Conservation (phyloP, 129 eudicot species). For the Artemisia annua region DNA sequence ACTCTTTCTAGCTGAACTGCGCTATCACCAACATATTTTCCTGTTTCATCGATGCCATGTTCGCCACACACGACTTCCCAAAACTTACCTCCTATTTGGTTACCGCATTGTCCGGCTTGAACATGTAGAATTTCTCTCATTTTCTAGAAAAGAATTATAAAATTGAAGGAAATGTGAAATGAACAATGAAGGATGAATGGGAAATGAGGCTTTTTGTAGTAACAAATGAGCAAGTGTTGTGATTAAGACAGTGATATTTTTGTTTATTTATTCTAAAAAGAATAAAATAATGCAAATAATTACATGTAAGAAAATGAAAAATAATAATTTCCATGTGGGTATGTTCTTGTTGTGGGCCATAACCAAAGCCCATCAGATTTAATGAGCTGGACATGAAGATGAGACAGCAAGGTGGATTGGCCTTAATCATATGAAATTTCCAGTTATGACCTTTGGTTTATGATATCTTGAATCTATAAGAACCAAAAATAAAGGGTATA, state of each 20-base stretch:
- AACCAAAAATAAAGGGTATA: constrained; percentile 20
- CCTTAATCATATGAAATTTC: constrained; percentile 20
- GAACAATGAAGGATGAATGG: constrained; percentile 30
- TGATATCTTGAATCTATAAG: background rate
- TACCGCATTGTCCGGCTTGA: constrained; percentile 93
- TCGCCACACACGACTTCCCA: constrained; percentile 87
- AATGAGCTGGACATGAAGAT: constrained; percentile 50
- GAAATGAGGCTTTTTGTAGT: constrained; percentile 48
- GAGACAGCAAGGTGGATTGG: constrained; percentile 46
- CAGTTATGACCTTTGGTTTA: constrained; percentile 22
- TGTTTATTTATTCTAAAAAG: background rate
- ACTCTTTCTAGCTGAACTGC: constrained; percentile 68
- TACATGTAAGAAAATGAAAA: constrained; percentile 20
- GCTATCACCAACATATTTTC: constrained; percentile 49
- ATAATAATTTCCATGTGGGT: constrained; percentile 64
- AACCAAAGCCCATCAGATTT: constrained; percentile 35
- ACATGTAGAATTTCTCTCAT: constrained; percentile 90
- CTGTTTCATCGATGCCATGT: constrained; percentile 69
- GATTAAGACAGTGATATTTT: constrained; percentile 48
- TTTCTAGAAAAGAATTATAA: background rate
- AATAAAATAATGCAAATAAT: constrained; percentile 31
- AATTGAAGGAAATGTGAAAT: constrained; percentile 12
- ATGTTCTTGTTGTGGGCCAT: constrained; percentile 49
- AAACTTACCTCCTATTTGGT: constrained; percentile 85
- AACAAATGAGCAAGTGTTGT: constrained; percentile 15